Evolutionary conservation across 1,284 basidiomycete species (phyloP).

Genomic region (Sutorius eximius): DNA sequence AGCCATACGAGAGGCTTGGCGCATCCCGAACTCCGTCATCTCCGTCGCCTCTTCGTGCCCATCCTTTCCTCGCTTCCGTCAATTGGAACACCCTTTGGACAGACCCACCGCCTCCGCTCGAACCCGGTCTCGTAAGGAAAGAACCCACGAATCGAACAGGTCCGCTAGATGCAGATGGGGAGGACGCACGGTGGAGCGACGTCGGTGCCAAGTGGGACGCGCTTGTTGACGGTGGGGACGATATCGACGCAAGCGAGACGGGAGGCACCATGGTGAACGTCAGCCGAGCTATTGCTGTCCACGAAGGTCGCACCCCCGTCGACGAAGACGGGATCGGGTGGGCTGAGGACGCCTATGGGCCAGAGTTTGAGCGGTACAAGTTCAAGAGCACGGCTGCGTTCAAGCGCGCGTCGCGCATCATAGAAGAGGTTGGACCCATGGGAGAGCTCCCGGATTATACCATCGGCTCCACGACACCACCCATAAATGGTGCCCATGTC

Average conservation of each 20-base stretch:
- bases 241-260: slow-evolving; percentile 19
- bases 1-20: slow-evolving; percentile 72
- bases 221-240: slow-evolving; percentile 16
- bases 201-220: slow-evolving; percentile 58
- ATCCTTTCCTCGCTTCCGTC: slow-evolving; percentile 74
- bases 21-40: slow-evolving; percentile 47
- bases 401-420: slow-evolving; percentile 24
- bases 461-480: slow-evolving; percentile 1
- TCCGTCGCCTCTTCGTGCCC: slow-evolving; percentile 63
- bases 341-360: slow-evolving; percentile 48
- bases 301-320: slow-evolving; percentile 20
- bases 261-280: slow-evolving; percentile 11
- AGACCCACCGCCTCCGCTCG: slow-evolving; percentile 55
- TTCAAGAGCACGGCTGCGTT: slow-evolving; percentile 9
- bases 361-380: slow-evolving; percentile 33
- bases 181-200: slow-evolving; percentile 46
- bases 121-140: slow-evolving; percentile 55
- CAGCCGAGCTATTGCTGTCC: neutral
- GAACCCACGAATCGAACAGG: slow-evolving; percentile 34
- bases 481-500: neutral
- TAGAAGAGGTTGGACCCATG: slow-evolving; percentile 36
- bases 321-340: slow-evolving; percentile 44
- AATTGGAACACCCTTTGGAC: slow-evolving; percentile 80
- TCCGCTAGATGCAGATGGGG: slow-evolving; percentile 40
- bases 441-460: slow-evolving; percentile 38